phyloP scores from a whole-genome alignment of 2,329 filamentous ascomycete genomes.

The Sarocladium kiliense region DNA sequence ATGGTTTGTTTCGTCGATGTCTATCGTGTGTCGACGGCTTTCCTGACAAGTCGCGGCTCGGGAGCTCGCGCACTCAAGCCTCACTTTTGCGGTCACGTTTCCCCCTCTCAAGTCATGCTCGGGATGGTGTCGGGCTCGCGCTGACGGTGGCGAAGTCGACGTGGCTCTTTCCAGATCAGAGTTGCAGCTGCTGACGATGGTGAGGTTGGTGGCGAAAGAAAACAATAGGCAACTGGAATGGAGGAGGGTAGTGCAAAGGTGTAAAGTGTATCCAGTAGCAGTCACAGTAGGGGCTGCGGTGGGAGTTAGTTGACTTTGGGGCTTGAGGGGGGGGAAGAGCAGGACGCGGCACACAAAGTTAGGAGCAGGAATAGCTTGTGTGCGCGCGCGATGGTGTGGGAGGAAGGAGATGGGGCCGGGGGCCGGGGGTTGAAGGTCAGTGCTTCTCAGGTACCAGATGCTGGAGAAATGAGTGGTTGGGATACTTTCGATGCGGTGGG shows the following conservation, averaged over 20 bases:
- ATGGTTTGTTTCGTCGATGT: neutral
- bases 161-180: neutral
- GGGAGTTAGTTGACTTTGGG: neutral
- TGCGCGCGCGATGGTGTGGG: neutral
- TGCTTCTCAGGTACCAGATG: constrained; percentile 1
- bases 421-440: neutral
- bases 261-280: neutral
- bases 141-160: neutral
- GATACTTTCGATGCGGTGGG: neutral
- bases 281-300: neutral
- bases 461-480: neutral
- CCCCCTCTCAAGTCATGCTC: constrained; percentile 6
- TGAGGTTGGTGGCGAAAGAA: constrained; percentile 4
- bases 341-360: neutral
- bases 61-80: constrained; percentile 8
- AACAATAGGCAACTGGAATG: constrained; percentile 8
- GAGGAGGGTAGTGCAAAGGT: constrained; percentile 5
- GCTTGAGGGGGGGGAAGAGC: neutral
- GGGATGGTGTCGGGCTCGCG: neutral
- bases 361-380: neutral
- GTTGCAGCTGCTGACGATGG: neutral
- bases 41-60: neutral
- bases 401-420: neutral
- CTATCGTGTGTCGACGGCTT: neutral
- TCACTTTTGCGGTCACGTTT: constrained; percentile 7